Conservation (phyloP, 1,284 basidiomycete genomes). For the Malassezia psittaci region DNA sequence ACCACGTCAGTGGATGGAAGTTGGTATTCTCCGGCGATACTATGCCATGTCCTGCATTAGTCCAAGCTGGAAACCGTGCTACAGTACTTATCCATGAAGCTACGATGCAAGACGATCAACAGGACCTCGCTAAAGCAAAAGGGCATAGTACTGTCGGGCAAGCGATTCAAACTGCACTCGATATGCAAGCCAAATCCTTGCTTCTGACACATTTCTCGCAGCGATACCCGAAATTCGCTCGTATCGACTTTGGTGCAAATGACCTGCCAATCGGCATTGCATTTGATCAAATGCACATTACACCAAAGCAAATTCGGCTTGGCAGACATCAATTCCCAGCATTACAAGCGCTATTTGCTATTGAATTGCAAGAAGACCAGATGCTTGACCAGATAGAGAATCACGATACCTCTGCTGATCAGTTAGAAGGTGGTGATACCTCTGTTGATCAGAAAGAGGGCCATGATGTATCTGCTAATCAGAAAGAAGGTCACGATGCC, state of each 20-base stretch:
- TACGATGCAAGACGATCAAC: slow-evolving; percentile 64
- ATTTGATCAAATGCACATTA: slow-evolving; percentile 67
- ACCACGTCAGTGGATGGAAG: slow-evolving; percentile 50
- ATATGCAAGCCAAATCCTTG: slow-evolving; percentile 68
- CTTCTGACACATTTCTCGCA: slow-evolving; percentile 91
- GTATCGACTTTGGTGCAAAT: slow-evolving; percentile 34
- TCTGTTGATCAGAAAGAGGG: no score
- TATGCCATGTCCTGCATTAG: slow-evolving; percentile 62
- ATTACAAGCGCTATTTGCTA: slow-evolving; percentile 59
- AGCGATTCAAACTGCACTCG: slow-evolving; percentile 64
- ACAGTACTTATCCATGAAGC: slow-evolving; percentile 88
- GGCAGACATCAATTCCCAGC: slow-evolving; percentile 63
- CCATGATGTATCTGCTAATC: no score
- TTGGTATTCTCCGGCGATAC: slow-evolving; percentile 71
- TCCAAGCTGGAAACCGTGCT: slow-evolving; percentile 59
- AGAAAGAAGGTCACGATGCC: no score
- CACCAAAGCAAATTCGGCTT: slow-evolving; percentile 70
- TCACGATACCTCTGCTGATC: no score
- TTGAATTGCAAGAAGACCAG: slow-evolving; percentile 56
- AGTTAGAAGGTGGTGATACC: no score
- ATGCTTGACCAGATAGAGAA: no score
- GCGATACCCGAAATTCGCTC: slow-evolving; percentile 77
- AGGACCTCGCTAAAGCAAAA: slow-evolving; percentile 61
- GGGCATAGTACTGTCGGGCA: slow-evolving; percentile 82
- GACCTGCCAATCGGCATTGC: slow-evolving; percentile 56